phyloP scores from a whole-genome alignment of 495 filamentous ascomycete species.

The Durotheca rogersii region DNA sequence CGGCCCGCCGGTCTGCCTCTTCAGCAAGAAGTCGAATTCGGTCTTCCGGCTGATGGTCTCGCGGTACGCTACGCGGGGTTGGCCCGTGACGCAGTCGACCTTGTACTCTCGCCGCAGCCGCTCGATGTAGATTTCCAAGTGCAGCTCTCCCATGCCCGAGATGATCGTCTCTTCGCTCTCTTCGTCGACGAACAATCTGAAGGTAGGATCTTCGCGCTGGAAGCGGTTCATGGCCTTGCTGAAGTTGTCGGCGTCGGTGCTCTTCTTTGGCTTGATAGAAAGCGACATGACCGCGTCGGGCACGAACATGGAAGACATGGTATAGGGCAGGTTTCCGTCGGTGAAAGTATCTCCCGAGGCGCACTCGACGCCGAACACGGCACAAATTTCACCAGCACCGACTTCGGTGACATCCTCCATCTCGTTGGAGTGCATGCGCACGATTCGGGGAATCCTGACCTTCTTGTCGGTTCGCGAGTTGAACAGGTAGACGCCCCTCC shows the following conservation, averaged over 20 bases:
- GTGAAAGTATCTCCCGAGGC: constrained; percentile 98
- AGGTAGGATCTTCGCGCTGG: constrained; percentile 98
- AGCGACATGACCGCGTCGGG: constrained; percentile 98
- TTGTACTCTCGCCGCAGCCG: constrained; percentile 97
- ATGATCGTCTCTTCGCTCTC: constrained; percentile 97
- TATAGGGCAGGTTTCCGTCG: constrained; percentile 88
- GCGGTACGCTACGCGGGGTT: constrained; percentile 96
- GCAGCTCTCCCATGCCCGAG: constrained; percentile 96
- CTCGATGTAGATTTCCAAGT: constrained; percentile 97
- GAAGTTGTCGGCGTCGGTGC: constrained; percentile 91
- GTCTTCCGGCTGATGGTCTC: constrained; percentile 81
- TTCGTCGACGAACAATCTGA: constrained; percentile 86
- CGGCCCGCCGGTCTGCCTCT: constrained; percentile 94
- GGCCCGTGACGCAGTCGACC: constrained; percentile 91
- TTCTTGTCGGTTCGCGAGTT: constrained; percentile 95
- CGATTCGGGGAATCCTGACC: constrained; percentile 94
- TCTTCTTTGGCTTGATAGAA: constrained; percentile 94
- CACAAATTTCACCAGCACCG: constrained; percentile 95
- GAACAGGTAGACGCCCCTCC: constrained; percentile 85
- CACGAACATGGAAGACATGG: constrained; percentile 98
- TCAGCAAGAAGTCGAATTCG: constrained; percentile 89
- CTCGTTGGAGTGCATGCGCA: constrained; percentile 99
- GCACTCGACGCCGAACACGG: constrained; percentile 97
- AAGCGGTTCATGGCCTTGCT: constrained; percentile 98
- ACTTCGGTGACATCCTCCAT: constrained; percentile 96